Percentiles rank a stretch among this genome's conserved stretches.
phyloP scores from a whole-genome alignment of 1,284 basidiomycete species.

The Acaromyces ingoldii region DNA sequence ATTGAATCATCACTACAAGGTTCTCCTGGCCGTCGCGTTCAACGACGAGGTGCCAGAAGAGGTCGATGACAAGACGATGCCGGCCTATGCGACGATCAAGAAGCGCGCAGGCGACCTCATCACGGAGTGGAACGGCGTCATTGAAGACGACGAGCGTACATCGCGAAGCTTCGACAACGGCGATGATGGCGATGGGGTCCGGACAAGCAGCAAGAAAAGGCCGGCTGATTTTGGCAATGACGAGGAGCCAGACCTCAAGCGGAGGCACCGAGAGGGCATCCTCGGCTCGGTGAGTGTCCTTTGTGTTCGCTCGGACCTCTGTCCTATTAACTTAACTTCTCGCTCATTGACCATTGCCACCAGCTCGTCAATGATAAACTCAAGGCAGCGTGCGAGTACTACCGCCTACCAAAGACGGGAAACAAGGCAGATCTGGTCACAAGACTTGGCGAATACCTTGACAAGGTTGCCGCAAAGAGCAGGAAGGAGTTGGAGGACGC shows the following conservation, averaged over 20 bases:
- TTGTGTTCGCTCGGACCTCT: not conserved
- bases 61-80: conserved; percentile 74
- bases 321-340: not conserved
- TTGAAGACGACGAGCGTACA: conserved; percentile 59
- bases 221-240: conserved; percentile 24
- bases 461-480: conserved; percentile 6
- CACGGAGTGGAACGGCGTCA: conserved; percentile 66
- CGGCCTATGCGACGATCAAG: conserved; percentile 72
- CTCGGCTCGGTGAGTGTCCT: conserved; percentile 14
- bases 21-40: conserved; percentile 85
- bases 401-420: conserved; percentile 32
- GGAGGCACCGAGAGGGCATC: conserved; percentile 18
- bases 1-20: conserved; percentile 78
- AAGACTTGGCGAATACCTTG: conserved; percentile 22
- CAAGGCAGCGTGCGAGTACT: conserved; percentile 29
- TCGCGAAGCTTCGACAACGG: no score
- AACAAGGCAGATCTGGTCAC: conserved; percentile 40
- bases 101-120: conserved; percentile 74
- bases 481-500: not conserved
- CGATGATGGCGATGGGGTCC: no score
- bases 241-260: conserved; percentile 15
- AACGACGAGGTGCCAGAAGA: conserved; percentile 62
- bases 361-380: conserved; percentile 33
- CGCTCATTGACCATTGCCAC: not conserved
- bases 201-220: conserved; percentile 18